A percentile compares a stretch with the other conserved stretches of the same genome.
Evolutionary conservation across 2,329 filamentous ascomycete genomes (phyloP).

Genomic region (Cladosporium sp.): DNA sequence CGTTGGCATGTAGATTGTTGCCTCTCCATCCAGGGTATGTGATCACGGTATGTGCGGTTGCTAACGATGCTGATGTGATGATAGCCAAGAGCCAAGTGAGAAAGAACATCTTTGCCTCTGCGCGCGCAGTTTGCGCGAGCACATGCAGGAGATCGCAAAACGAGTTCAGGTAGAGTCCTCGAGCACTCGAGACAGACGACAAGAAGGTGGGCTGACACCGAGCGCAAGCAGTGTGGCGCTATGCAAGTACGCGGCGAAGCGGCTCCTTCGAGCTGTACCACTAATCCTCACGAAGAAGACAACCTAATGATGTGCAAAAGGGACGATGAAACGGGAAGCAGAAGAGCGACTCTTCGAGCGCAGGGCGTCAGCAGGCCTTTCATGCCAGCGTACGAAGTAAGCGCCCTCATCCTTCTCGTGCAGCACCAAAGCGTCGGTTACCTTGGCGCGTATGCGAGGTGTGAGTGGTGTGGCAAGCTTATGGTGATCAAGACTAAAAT

Average conservation of each 20-base stretch:
- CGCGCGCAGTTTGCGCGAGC: background rate
- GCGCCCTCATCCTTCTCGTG: background rate
- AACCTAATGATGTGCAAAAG: background rate
- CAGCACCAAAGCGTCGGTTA: too few relatives aligned
- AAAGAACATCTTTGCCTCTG: slow-evolving; percentile 10
- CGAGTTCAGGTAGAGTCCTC: background rate
- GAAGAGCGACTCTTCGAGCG: background rate
- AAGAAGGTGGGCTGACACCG: background rate
- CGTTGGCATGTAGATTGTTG: slow-evolving; percentile 77
- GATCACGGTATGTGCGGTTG: slow-evolving; percentile 71
- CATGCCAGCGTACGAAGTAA: background rate
- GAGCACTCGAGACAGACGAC: background rate
- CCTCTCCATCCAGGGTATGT: slow-evolving; percentile 84
- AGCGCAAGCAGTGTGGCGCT: background rate
- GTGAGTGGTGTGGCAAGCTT: slow-evolving; percentile 4
- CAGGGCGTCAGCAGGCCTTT: background rate
- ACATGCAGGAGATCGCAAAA: background rate
- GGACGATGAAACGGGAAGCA: background rate
- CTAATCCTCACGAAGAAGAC: background rate
- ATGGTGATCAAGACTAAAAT: background rate
- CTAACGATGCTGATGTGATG: slow-evolving; percentile 2
- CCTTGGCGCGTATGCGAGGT: background rate
- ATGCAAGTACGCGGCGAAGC: background rate
- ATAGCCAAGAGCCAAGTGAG: slow-evolving; percentile 10
- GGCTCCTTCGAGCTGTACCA: background rate